These are phyloP conservation scores for Glycine tomentella DNA, from an alignment of 306 rosid species.

Conservation along the genomic window DNA sequence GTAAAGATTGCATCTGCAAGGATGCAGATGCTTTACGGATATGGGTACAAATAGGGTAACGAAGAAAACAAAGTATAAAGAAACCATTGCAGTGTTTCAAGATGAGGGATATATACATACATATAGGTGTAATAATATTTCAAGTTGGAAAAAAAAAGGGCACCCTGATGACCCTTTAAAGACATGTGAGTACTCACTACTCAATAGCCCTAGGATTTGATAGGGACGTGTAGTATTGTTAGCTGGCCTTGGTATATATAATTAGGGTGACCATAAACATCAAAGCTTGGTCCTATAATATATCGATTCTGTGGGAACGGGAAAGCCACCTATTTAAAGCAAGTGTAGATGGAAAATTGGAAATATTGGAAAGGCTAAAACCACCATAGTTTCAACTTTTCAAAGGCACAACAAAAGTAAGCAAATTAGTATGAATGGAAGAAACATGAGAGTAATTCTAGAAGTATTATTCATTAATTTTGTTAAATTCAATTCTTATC, in stretches of 20 bases:
- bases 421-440: slow-evolving; percentile 24
- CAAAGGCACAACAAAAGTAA: not conserved
- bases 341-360: not conserved
- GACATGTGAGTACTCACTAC: slow-evolving; percentile 19
- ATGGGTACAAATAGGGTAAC: slow-evolving; percentile 44
- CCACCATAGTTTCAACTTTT: not conserved
- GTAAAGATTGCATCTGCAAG: slow-evolving; percentile 39
- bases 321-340: slow-evolving; percentile 3
- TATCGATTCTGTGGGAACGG: slow-evolving; percentile 31
- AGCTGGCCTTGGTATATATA: not conserved
- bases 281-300: slow-evolving; percentile 32
- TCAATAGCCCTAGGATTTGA: slow-evolving; percentile 37
- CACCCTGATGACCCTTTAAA: not conserved
- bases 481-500: too few species aligned
- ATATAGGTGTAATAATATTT: not conserved
- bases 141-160: slow-evolving; percentile 15
- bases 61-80: slow-evolving; percentile 45
- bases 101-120: not conserved
- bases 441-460: not conserved
- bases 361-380: too few species aligned
- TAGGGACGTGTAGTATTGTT: slow-evolving; percentile 31
- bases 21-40: slow-evolving; percentile 33
- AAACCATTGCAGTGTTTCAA: slow-evolving; percentile 5
- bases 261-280: slow-evolving; percentile 42
- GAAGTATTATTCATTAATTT: too few species aligned